Evolutionary conservation across 2,329 filamentous ascomycete species (phyloP).

Genomic region (Thelonectria rubi): DNA sequence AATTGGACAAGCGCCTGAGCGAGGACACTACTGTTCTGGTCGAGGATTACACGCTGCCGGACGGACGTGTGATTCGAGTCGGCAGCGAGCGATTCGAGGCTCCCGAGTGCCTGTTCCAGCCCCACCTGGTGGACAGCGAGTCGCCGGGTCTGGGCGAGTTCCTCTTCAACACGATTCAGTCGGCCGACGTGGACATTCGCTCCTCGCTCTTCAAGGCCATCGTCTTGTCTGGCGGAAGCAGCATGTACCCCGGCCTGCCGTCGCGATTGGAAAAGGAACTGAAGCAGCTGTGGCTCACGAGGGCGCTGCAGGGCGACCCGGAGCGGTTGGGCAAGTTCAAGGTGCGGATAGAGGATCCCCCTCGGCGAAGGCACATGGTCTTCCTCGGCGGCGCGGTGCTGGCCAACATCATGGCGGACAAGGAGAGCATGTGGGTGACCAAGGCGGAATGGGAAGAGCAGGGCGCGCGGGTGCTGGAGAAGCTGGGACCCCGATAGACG

Average conservation of each 20-base stretch:
- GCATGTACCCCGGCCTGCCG: constrained; percentile 98
- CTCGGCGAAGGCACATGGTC: constrained; percentile 97
- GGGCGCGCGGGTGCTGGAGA: constrained; percentile 84
- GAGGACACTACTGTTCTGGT: constrained; percentile 98
- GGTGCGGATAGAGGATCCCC: constrained; percentile 98
- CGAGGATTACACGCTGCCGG: constrained; percentile 96
- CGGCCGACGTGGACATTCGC: constrained; percentile 93
- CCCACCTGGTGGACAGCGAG: constrained; percentile 96
- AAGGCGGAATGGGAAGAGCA: constrained; percentile 98
- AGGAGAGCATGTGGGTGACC: constrained; percentile 98
- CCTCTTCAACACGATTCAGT: constrained; percentile 98
- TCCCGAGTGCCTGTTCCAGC: constrained; percentile 97
- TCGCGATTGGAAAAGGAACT: constrained; percentile 97
- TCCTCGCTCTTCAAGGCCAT: constrained; percentile 96
- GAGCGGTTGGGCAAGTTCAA: constrained; percentile 99
- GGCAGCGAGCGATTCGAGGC: constrained; percentile 98
- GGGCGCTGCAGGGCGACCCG: constrained; percentile 88
- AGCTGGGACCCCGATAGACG: constrained; percentile 84
- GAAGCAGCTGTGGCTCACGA: constrained; percentile 97
- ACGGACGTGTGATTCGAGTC: constrained; percentile 94
- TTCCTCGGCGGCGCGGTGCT: constrained; percentile 96
- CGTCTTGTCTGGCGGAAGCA: constrained; percentile 93
- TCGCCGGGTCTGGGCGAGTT: constrained; percentile 97
- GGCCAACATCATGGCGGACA: constrained; percentile 99
- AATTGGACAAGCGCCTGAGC: constrained; percentile 92